Percentiles rank a stretch among this genome's conserved stretches.
Evolutionary conservation across 2,329 filamentous ascomycete genomes (phyloP).

Genomic region (Ascochyta pisi): DNA sequence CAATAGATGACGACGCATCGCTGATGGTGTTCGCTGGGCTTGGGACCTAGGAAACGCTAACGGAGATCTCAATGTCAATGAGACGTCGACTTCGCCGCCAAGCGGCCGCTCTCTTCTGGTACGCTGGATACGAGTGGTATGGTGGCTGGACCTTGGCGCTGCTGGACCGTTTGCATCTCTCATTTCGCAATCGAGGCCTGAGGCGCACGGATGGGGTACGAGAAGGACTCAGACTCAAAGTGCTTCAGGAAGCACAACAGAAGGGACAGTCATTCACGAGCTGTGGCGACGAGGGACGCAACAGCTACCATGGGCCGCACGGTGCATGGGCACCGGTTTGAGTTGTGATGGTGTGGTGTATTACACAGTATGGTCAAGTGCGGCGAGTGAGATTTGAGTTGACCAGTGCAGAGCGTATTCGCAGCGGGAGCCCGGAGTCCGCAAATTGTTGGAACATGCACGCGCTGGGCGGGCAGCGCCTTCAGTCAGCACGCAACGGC

Average conservation of each 20-base stretch:
- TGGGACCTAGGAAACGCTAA: constrained; percentile 14
- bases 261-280: constrained; percentile 5
- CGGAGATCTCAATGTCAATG: constrained; percentile 14
- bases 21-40: neutral
- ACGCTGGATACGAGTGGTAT: neutral
- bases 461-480: constrained; percentile 12
- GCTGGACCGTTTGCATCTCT: constrained; percentile 3
- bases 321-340: neutral
- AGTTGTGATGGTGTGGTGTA: neutral
- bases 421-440: constrained; percentile 13
- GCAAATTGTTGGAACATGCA: constrained; percentile 15
- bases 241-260: constrained; percentile 6
- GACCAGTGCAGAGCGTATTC: constrained; percentile 11
- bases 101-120: neutral
- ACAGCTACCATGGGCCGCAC: neutral
- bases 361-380: neutral
- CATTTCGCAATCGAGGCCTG: neutral
- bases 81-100: constrained; percentile 3
- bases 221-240: constrained; percentile 2
- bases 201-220: constrained; percentile 10
- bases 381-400: constrained; percentile 10
- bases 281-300: constrained; percentile 1
- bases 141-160: neutral
- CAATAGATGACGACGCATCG: constrained; percentile 20
- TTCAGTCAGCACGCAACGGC: constrained; percentile 7